Evolutionary conservation across 345 rosid genomes (phyloP).

Genomic region (Eucalyptus pauciflora): DNA sequence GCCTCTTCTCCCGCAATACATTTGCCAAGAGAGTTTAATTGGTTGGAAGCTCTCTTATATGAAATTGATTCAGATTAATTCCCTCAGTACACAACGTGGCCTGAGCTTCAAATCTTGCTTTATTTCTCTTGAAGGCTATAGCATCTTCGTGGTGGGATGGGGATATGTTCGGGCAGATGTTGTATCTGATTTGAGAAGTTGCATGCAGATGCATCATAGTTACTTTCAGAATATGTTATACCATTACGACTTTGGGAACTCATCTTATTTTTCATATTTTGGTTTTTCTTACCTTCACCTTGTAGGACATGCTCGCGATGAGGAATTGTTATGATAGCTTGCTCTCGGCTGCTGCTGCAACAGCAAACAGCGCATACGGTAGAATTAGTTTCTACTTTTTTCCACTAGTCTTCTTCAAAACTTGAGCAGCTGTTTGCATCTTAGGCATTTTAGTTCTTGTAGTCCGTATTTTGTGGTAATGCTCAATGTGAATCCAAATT

Average conservation of each 20-base stretch:
- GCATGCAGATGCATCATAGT: neutral
- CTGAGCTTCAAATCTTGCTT: neutral
- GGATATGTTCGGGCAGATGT: neutral
- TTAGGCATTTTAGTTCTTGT: neutral
- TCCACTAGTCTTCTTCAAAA: neutral
- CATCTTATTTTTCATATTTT: neutral
- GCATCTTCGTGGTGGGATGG: neutral
- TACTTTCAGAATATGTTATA: neutral
- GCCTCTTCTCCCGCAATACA: neutral
- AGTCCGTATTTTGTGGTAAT: neutral
- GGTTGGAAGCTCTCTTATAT: neutral
- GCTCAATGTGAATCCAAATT: neutral
- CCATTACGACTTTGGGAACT: neutral
- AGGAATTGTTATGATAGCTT: conserved; percentile 91
- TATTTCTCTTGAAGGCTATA: neutral
- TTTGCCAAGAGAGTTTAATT: neutral
- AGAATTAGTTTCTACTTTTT: neutral
- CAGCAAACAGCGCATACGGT: conserved; percentile 95
- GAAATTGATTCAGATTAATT: neutral
- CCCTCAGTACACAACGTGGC: neutral
- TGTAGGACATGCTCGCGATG: conserved; percentile 87
- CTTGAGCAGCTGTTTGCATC: neutral
- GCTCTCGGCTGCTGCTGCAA: conserved; percentile 89
- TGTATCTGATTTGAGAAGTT: neutral
- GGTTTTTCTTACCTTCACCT: neutral